These are phyloP conservation scores for Beauveria varroae DNA, from an alignment of 2,329 filamentous ascomycete species.

Conservation along the genomic window DNA sequence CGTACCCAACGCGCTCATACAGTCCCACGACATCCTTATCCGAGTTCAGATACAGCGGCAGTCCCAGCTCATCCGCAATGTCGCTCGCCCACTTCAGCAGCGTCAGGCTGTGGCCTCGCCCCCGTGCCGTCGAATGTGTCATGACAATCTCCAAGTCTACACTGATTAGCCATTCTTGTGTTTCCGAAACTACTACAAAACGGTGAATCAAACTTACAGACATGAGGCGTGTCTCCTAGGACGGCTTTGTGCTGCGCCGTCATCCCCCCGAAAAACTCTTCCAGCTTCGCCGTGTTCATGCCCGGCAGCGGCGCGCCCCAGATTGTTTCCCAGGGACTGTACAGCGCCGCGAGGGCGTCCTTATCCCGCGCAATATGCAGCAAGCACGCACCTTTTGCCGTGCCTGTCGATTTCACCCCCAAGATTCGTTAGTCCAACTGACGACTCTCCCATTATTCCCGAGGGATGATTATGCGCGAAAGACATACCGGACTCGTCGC, in stretches of 20 bases:
- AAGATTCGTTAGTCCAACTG: too few relatives aligned
- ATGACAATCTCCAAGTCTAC: constrained; percentile 15
- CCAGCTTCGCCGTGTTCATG: constrained; percentile 12
- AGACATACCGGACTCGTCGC: not conserved
- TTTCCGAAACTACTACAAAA: too few relatives aligned
- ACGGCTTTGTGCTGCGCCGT: constrained; percentile 13
- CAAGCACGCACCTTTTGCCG: not conserved
- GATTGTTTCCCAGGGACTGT: not conserved
- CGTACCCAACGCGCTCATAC: constrained; percentile 14
- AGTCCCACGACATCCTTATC: constrained; percentile 12
- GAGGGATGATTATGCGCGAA: too few relatives aligned
- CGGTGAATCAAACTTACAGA: constrained; percentile 14
- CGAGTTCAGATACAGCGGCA: constrained; percentile 15
- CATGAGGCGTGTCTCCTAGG: constrained; percentile 13
- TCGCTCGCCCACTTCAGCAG: constrained; percentile 7
- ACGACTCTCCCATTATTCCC: too few relatives aligned
- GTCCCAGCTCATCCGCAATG: constrained; percentile 12
- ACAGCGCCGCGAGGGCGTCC: constrained; percentile 11
- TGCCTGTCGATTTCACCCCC: not conserved
- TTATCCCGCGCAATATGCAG: constrained; percentile 10
- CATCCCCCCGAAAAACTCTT: constrained; percentile 15
- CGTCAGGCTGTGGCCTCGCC: constrained; percentile 13
- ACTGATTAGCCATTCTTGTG: too few relatives aligned
- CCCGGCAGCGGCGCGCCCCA: constrained; percentile 9
- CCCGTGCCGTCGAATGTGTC: constrained; percentile 13